phyloP scores from a whole-genome alignment of 768 basidiomycete genomes.

The Pleurotus ostreatus region DNA sequence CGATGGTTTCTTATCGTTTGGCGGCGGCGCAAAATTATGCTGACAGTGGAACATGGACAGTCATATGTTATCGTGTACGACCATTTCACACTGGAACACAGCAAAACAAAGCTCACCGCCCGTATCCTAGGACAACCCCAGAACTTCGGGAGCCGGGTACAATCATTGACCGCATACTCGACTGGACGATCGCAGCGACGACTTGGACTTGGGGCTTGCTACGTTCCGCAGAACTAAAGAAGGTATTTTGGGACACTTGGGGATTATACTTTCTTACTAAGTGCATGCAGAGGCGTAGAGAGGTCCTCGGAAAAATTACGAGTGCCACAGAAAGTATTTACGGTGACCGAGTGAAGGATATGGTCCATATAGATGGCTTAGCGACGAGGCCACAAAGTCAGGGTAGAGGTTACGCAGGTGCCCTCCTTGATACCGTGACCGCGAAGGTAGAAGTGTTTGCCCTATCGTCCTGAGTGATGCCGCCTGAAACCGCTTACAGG shows the following conservation, averaged over 20 bases:
- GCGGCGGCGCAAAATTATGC: not conserved
- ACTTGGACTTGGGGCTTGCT: not conserved
- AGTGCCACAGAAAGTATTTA: conserved; percentile 18
- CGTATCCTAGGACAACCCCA: not conserved
- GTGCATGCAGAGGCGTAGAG: conserved; percentile 15
- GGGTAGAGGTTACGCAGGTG: conserved; percentile 26
- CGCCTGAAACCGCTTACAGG: conserved; percentile 14
- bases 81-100: not conserved
- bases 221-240: not conserved
- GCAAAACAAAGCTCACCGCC: not conserved
- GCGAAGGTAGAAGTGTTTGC: conserved; percentile 15
- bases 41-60: not conserved
- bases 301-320: conserved; percentile 17
- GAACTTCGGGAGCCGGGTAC: not conserved
- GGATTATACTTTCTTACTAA: not conserved
- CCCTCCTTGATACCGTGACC: conserved; percentile 22
- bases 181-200: not conserved
- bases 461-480: not conserved
- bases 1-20: not conserved
- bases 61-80: not conserved
- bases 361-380: conserved; percentile 25
- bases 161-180: not conserved
- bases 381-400: conserved; percentile 23
- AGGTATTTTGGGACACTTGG: not conserved
- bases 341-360: conserved; percentile 21